Conservation (phyloP, 1,284 basidiomycete species). For the Apiotrichum siamense region DNA sequence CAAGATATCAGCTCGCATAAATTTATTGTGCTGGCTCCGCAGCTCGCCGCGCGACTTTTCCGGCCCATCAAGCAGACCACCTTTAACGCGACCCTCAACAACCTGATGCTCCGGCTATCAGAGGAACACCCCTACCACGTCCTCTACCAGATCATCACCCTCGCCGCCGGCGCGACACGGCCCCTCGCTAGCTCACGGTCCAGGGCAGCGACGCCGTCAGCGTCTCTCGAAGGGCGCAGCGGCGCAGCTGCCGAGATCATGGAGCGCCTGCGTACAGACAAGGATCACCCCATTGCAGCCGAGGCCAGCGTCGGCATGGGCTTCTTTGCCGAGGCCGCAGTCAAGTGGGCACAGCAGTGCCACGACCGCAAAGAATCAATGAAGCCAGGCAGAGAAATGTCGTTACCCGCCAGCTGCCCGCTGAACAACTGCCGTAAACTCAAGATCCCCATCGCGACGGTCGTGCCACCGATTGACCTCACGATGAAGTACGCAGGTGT, state of each 20-base stretch:
- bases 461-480: conserved; percentile 63
- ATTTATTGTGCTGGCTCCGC: conserved; percentile 83
- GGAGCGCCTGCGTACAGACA: conserved; percentile 60
- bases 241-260: conserved; percentile 67
- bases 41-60: conserved; percentile 80
- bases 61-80: conserved; percentile 44
- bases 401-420: conserved; percentile 1
- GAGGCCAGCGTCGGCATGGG: conserved; percentile 56
- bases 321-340: conserved; percentile 62
- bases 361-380: conserved; percentile 17
- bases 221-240: conserved; percentile 52
- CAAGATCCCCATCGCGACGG: conserved; percentile 76
- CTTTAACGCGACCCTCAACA: conserved; percentile 62
- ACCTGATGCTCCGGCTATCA: conserved; percentile 68
- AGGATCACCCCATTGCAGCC: conserved; percentile 58
- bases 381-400: neutral
- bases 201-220: neutral
- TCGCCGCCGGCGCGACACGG: conserved; percentile 25
- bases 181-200: neutral
- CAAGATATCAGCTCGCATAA: conserved; percentile 73
- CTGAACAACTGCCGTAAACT: conserved; percentile 37
- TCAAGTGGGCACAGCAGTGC: conserved; percentile 58
- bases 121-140: conserved; percentile 90
- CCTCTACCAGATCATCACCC: conserved; percentile 80
- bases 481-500: conserved; percentile 63